These are phyloP conservation scores for Ogataea paradorogensis DNA, from an alignment of 805 yeast genomes.

Conservation along the genomic window DNA sequence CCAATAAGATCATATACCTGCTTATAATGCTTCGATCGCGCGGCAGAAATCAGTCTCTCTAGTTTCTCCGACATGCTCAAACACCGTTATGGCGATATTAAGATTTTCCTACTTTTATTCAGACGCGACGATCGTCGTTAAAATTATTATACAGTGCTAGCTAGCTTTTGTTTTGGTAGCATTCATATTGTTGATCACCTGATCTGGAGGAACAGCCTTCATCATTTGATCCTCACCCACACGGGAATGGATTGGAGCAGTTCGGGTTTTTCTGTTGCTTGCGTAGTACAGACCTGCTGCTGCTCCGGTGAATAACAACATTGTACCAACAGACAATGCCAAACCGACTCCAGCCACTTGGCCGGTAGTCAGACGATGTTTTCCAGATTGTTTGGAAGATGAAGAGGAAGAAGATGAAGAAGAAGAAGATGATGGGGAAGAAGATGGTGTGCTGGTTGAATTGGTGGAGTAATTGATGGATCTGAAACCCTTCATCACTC, in stretches of 20 bases:
- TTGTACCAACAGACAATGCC: conserved; percentile 61
- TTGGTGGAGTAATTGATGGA: conserved; percentile 8
- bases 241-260: conserved; percentile 49
- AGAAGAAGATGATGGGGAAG: conserved; percentile 3
- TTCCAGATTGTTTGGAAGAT: neutral
- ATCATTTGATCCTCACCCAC: conserved; percentile 62
- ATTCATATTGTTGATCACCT: conserved; percentile 34
- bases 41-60: conserved; percentile 15
- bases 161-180: conserved; percentile 8
- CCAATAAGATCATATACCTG: conserved; percentile 18
- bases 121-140: conserved; percentile 11
- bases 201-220: conserved; percentile 59
- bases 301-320: conserved; percentile 37
- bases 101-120: neutral
- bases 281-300: conserved; percentile 38
- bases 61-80: conserved; percentile 10
- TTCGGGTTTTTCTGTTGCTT: conserved; percentile 38
- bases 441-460: conserved; percentile 9
- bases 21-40: conserved; percentile 20
- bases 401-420: neutral
- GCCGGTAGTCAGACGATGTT: conserved; percentile 44
- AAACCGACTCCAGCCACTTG: conserved; percentile 66
- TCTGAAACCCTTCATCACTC: conserved; percentile 31
- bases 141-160: conserved; percentile 8
- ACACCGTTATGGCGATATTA: neutral